Conservation (phyloP, 1,284 basidiomycete species). For the Ustilago nuda region DNA sequence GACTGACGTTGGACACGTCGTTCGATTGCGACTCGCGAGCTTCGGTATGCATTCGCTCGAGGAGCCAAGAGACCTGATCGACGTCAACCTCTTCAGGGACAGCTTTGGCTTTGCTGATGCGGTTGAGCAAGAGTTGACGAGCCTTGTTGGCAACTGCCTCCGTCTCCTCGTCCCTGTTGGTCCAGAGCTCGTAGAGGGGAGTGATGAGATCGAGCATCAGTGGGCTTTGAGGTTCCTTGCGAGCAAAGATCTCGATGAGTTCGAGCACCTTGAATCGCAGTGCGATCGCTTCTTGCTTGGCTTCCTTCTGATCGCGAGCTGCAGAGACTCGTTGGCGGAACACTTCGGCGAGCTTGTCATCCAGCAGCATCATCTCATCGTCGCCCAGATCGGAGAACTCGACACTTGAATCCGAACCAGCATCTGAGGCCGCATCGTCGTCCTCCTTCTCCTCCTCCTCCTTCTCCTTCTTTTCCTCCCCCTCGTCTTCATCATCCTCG, state of each 20-base stretch:
- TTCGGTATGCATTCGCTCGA: conserved; percentile 79
- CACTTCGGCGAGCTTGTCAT: conserved; percentile 89
- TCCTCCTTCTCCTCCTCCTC: conserved; percentile 62
- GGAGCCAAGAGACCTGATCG: conserved; percentile 71
- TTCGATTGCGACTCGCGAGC: conserved; percentile 77
- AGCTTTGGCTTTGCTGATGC: conserved; percentile 82
- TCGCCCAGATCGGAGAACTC: conserved; percentile 72
- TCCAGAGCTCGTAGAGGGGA: conserved; percentile 79
- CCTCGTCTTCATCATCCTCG: conserved; percentile 66
- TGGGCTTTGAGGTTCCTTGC: conserved; percentile 77
- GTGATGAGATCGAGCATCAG: conserved; percentile 78
- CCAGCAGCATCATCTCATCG: conserved; percentile 96
- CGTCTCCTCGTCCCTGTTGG: conserved; percentile 64
- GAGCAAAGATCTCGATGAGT: conserved; percentile 84
- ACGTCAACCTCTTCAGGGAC: conserved; percentile 74
- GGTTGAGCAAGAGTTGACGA: conserved; percentile 79
- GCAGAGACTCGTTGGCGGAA: conserved; percentile 78
- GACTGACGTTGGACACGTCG: conserved; percentile 76
- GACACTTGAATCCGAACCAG: conserved; percentile 43
- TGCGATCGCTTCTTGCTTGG: conserved; percentile 73
- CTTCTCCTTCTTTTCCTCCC: conserved; percentile 68
- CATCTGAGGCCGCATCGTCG: conserved; percentile 42
- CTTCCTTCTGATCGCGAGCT: conserved; percentile 70
- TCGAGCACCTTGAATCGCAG: conserved; percentile 96
- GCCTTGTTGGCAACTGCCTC: conserved; percentile 85